Evolutionary conservation across 179 eudicot genomes (phyloP).

Genomic region (Carnegiea gigantea): DNA sequence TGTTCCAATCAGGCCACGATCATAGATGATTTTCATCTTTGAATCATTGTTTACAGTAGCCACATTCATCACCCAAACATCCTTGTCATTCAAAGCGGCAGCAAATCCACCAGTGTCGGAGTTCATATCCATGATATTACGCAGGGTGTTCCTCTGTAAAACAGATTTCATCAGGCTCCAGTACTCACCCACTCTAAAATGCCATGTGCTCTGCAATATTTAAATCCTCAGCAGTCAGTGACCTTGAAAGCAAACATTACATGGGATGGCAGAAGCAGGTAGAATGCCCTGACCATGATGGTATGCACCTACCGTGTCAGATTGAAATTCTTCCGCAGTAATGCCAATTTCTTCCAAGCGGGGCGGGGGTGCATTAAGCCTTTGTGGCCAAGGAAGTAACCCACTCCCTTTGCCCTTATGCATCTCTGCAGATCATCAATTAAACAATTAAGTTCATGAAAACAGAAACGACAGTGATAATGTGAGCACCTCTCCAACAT

Average conservation of each 20-base stretch:
- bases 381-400: conserved; percentile 65
- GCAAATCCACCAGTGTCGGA: conserved; percentile 73
- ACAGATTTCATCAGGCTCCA: conserved; percentile 72
- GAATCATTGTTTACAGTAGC: conserved; percentile 56
- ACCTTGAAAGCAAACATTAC: not conserved
- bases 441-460: not conserved
- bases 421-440: conserved; percentile 36
- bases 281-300: not conserved
- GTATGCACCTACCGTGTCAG: conserved; percentile 52
- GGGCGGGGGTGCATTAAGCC: conserved; percentile 59
- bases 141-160: conserved; percentile 41
- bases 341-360: conserved; percentile 61
- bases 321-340: conserved; percentile 52
- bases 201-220: conserved; percentile 56
- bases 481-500: not conserved
- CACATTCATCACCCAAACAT: conserved; percentile 83
- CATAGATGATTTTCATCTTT: conserved; percentile 62
- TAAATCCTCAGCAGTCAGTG: conserved; percentile 2
- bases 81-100: conserved; percentile 62
- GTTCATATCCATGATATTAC: conserved; percentile 84
- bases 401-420: conserved; percentile 57
- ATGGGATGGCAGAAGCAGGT: not conserved
- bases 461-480: not conserved
- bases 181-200: conserved; percentile 53
- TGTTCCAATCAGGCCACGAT: conserved; percentile 70